Base-by-base conservation (phyloP, 2,329 filamentous ascomycete genomes). In the Tricladium varicosporioides region DNA sequence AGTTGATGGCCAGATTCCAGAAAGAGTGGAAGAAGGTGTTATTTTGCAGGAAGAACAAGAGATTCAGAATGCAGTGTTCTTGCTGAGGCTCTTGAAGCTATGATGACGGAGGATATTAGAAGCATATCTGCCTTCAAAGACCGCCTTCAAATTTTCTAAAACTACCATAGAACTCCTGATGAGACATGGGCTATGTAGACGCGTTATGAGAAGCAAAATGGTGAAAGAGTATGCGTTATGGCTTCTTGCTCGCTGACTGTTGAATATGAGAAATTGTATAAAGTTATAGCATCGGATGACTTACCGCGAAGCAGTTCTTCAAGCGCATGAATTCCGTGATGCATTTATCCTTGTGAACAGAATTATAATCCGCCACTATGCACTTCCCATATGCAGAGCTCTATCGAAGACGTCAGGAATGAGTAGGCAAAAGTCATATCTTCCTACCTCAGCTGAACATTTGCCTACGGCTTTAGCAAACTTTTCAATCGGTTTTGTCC, bases 321-420 rank as follows among this genome's bases (percentile, higher is more conserved):
- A 97, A 73, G 63, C 77, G 85, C 73, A 94, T 78, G 65, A 99
- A 97, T 69, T 97, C 92, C 57, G 84, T 85, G 4, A 81, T 80
- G 69, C 94, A 99, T 78, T 94, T 94, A 70, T 97, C 91, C 70
- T 96, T 96, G 66, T 92, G 83, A 2, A 96, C 84, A 3, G 91
- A 84, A 70, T 93, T 93, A 75, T 96, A 97, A 70, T 97, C 93
- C 42, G 85, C 84, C 51, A 93, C 82, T 62, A 99, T 86, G 71
- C 94, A 99, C 78, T 92, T 92, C 64, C 93, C 94, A 69, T 97
- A 99, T 11, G 83, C 78, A 2, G 91, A 80, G 52, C 91, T 88
- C 93, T 97, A 61, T 22, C 31, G 19, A 49, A 47, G 9, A 43
- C 27, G 22, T 54, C 56, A 55, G 54, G 49, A 5, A 15, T 54